Conservation (phyloP, 2,329 filamentous ascomycete genomes). For the Ophiocordyceps polyrhachis-furcata region DNA sequence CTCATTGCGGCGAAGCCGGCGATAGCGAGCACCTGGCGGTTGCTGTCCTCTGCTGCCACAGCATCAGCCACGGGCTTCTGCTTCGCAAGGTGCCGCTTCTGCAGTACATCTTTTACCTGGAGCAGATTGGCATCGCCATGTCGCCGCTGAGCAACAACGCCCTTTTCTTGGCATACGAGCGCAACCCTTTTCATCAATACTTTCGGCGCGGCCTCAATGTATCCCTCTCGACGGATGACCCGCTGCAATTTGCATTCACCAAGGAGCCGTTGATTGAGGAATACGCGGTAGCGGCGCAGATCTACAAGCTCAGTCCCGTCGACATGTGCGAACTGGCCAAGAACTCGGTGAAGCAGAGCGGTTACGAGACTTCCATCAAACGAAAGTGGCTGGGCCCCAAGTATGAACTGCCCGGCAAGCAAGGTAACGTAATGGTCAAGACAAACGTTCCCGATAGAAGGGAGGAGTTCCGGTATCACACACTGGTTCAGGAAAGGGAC, state of each 20-base stretch:
- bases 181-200: constrained; percentile 90
- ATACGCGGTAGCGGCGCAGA: constrained; percentile 93
- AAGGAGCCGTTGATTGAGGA: constrained; percentile 97
- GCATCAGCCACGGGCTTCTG: constrained; percentile 86
- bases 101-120: constrained; percentile 94
- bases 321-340: constrained; percentile 98
- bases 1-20: constrained; percentile 91
- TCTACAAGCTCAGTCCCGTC: constrained; percentile 90
- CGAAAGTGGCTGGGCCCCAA: constrained; percentile 75
- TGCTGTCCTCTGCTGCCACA: constrained; percentile 81
- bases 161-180: constrained; percentile 85
- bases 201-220: constrained; percentile 92
- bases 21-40: constrained; percentile 93
- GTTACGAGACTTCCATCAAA: constrained; percentile 79
- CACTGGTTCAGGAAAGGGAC: constrained; percentile 61
- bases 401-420: constrained; percentile 59
- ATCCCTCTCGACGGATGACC: constrained; percentile 89
- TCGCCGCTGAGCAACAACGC: constrained; percentile 98
- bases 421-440: constrained; percentile 84
- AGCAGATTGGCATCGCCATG: constrained; percentile 98
- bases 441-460: constrained; percentile 91
- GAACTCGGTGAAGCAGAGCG: constrained; percentile 86
- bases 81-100: constrained; percentile 85
- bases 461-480: constrained; percentile 78
- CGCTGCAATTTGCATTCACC: constrained; percentile 93